These are phyloP conservation scores for Diaporthe destruens DNA, from an alignment of 2,329 filamentous ascomycete genomes.

Conservation along the genomic window DNA sequence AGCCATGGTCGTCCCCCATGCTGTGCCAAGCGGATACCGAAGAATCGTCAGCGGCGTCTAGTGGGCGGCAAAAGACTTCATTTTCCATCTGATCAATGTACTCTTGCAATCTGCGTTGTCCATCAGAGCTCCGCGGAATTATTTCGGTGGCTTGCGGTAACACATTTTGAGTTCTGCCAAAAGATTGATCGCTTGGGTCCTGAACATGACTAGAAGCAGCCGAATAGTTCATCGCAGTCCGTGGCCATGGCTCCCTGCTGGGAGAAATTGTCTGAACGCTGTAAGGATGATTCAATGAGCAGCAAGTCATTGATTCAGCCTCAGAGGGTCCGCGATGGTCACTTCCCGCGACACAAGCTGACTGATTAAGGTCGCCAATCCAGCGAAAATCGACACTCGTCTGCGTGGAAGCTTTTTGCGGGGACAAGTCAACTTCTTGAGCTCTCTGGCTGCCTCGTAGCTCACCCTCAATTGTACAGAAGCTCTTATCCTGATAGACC, in stretches of 20 bases:
- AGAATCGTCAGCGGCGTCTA: not conserved
- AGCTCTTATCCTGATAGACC: not conserved
- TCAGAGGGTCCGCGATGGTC: not conserved
- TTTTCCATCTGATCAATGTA: conserved; percentile 36
- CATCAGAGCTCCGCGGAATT: not conserved
- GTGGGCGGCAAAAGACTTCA: not conserved
- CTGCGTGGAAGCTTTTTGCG: no score
- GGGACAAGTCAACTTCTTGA: not conserved
- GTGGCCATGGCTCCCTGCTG: no score
- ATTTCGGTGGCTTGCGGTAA: not conserved
- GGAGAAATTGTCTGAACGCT: not conserved
- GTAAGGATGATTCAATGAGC: not conserved
- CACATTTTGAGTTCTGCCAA: not conserved
- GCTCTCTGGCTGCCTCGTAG: not conserved
- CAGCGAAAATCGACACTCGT: not conserved
- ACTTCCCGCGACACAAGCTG: not conserved
- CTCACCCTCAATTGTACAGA: not conserved
- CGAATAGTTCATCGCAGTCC: not conserved
- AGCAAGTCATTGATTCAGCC: not conserved
- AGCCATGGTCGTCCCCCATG: not conserved
- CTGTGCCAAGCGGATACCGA: not conserved
- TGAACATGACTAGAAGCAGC: not conserved
- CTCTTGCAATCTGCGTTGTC: conserved; percentile 26
- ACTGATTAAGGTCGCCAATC: not conserved
- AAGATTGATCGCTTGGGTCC: not conserved